Evolutionary conservation across 2,329 filamentous ascomycete genomes (phyloP).

Genomic region (Xylariaceae sp.): DNA sequence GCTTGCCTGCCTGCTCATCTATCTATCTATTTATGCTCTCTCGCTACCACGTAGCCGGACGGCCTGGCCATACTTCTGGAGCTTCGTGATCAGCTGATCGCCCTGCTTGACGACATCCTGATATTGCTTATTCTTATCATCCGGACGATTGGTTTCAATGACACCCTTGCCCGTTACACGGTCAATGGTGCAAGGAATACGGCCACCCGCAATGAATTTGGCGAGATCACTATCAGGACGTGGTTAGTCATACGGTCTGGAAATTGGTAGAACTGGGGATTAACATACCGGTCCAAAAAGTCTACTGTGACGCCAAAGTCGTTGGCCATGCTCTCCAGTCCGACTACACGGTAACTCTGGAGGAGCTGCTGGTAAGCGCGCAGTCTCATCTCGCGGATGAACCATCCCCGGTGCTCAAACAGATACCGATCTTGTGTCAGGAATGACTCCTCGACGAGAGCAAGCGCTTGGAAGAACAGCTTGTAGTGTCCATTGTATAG

Average conservation of each 20-base stretch:
- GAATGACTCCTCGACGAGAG: slow-evolving; percentile 88
- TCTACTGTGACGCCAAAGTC: slow-evolving; percentile 97
- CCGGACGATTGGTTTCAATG: slow-evolving; percentile 95
- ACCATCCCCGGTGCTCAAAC: slow-evolving; percentile 94
- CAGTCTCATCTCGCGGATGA: slow-evolving; percentile 95
- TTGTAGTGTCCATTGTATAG: slow-evolving; percentile 93
- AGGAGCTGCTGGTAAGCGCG: slow-evolving; percentile 94
- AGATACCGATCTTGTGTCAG: slow-evolving; percentile 91
- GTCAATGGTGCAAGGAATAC: slow-evolving; percentile 95
- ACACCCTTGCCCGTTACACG: slow-evolving; percentile 93
- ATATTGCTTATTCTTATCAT: slow-evolving; percentile 99
- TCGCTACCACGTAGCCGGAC: slow-evolving; percentile 92
- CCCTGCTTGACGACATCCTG: slow-evolving; percentile 96
- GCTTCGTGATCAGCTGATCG: slow-evolving; percentile 94
- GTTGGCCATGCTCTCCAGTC: slow-evolving; percentile 93
- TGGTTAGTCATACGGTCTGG: slow-evolving; percentile 1
- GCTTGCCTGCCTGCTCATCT: not conserved
- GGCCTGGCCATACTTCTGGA: slow-evolving; percentile 98
- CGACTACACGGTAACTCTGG: slow-evolving; percentile 94
- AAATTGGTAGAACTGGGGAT: not conserved
- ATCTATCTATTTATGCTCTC: slow-evolving; percentile 56
- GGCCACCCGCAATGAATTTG: slow-evolving; percentile 91
- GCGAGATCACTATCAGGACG: slow-evolving; percentile 67
- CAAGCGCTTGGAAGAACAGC: slow-evolving; percentile 85
- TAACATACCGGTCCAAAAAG: slow-evolving; percentile 80